phyloP scores from a whole-genome alignment of 2,329 filamentous ascomycete genomes.

The Microsporum audouinii region DNA sequence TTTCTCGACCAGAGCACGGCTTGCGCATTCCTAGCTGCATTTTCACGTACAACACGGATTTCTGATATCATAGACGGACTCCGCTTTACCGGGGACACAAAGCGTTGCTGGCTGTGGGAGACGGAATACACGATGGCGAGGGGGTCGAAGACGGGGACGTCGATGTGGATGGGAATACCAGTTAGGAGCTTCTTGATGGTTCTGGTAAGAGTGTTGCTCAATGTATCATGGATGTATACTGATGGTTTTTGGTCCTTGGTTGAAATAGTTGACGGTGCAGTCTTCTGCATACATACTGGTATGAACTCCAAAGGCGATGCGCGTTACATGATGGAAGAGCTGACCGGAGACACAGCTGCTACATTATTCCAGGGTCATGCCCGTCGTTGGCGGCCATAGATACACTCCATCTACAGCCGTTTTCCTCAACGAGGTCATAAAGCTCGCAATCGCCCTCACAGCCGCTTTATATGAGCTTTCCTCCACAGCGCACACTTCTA shows the following conservation, averaged over 20 bases:
- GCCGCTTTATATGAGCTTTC: constrained; percentile 83
- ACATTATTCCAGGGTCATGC: constrained; percentile 93
- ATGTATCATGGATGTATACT: not conserved
- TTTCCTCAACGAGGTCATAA: constrained; percentile 84
- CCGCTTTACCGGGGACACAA: not conserved
- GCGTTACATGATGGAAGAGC: not conserved
- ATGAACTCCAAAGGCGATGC: constrained; percentile 15
- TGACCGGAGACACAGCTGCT: constrained; percentile 51
- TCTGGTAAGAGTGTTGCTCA: constrained; percentile 25
- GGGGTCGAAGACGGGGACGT: constrained; percentile 23
- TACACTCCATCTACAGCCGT: constrained; percentile 93
- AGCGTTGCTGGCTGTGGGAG: not conserved
- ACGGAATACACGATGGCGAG: constrained; percentile 16
- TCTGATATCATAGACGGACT: not conserved
- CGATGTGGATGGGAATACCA: constrained; percentile 23
- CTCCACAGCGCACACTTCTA: constrained; percentile 61
- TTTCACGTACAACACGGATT: no score
- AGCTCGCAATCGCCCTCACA: constrained; percentile 73
- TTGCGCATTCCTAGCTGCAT: not conserved
- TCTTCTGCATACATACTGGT: constrained; percentile 36
- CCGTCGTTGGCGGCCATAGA: constrained; percentile 66
- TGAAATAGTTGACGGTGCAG: constrained; percentile 31
- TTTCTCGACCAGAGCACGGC: not conserved
- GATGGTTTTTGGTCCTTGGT: not conserved
- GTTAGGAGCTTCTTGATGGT: constrained; percentile 29